Evolutionary conservation across 2,329 filamentous ascomycete genomes (phyloP), one percentile per base, ranked within the genome.

Genomic region (Lasiodiplodia hormozganensis): DNA sequence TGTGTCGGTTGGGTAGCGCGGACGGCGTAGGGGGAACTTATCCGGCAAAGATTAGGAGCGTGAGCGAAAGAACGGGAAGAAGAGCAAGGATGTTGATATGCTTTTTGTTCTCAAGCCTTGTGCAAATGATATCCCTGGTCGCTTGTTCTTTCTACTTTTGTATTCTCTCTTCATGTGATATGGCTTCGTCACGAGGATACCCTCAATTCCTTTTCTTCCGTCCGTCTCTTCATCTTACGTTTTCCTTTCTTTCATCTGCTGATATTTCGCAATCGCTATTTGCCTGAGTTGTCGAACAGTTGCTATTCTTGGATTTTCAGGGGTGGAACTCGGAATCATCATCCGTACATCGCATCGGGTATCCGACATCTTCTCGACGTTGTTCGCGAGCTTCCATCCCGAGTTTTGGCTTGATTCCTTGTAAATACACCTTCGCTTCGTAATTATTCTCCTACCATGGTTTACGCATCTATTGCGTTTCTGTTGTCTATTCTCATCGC

Each of bases 1-100:
- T 25, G 57, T 28, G 68, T 67, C 43, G 18, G 43, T 47, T 2
- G 69, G 75, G 8, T 68, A 72, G 1, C 54, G 67, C 25, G 71
- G 72, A 8, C 76, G 62, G 75, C 73, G 2, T 75, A 76, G 40
- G 71, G 72, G 21, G 38, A 11, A 69, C 69, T 21, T 49, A 43
- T 43, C 68, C 70, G 54, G 69, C 70, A 70, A 74, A 12, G 49
- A 47, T 38, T 58, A 34, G 25, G 47, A 58, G 28, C 76, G 73
- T 70, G 78, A 74, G 73, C 78, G 74, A 68, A 73, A 76, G 40
- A 74, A 73, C 18, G 72, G 74, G 6, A 74, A 74, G 5, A 65
- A 78, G 4, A 78, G 52, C 34, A 54, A 76, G 76, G 73, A 76
- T 52, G 43, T 52, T 52, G 10, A 52, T 73, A 76, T 60, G 70